These are phyloP conservation scores for Pseudognaphalium luteoalbum DNA, from an alignment of 129 eudicot genomes.

Conservation along the genomic window DNA sequence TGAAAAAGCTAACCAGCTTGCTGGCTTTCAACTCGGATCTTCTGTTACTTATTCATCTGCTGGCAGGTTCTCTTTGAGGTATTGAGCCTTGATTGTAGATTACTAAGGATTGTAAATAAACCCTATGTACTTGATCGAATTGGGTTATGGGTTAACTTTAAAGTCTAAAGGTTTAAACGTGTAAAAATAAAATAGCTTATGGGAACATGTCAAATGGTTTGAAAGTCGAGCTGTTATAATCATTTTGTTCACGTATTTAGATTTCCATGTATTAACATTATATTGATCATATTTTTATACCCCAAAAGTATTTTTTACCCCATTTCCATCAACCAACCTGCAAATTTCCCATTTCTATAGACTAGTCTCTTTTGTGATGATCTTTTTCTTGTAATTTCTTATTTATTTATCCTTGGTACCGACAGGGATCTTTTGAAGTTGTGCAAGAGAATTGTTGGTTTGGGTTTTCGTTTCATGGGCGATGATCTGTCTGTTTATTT, in stretches of 20 bases:
- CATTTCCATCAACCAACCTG: too few species aligned
- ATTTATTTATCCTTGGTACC: slow-evolving; percentile 23
- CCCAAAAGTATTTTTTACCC: neutral
- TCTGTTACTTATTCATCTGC: slow-evolving; percentile 37
- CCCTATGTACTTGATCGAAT: neutral
- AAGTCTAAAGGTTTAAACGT: too few species aligned
- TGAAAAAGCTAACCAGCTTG: slow-evolving; percentile 54
- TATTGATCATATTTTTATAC: too few species aligned
- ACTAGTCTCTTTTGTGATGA: neutral
- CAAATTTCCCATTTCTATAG: too few species aligned
- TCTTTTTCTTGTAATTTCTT: neutral
- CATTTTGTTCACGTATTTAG: too few species aligned
- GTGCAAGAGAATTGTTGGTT: slow-evolving; percentile 76
- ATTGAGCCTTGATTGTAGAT: slow-evolving; percentile 8
- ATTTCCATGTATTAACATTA: too few species aligned
- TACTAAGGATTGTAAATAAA: neutral
- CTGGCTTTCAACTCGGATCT: slow-evolving; percentile 48
- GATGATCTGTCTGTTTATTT: slow-evolving; percentile 40
- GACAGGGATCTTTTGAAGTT: slow-evolving; percentile 88
- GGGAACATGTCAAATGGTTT: too few species aligned
- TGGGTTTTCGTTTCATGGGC: slow-evolving; percentile 47
- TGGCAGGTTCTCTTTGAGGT: slow-evolving; percentile 87
- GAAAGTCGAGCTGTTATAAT: too few species aligned
- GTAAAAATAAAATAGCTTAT: too few species aligned
- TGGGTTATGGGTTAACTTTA: too few species aligned